Evolutionary conservation across 805 yeast genomes (phyloP).

Genomic region (Tetrapisispora phaffii): DNA sequence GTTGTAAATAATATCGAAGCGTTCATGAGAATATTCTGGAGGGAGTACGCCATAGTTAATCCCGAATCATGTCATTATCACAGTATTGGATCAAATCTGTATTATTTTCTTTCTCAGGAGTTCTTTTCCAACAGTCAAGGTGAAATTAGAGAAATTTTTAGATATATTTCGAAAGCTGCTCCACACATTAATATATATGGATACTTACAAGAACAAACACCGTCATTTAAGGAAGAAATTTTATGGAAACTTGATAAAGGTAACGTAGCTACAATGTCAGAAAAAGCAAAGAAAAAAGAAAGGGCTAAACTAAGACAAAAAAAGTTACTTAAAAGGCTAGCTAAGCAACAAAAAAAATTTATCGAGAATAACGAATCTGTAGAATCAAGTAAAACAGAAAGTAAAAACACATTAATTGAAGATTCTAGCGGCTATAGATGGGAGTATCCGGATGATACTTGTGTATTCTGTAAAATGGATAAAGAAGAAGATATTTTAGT

Average conservation of each 20-base stretch:
- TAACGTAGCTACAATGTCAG: slow-evolving; percentile 28
- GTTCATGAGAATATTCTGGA: slow-evolving; percentile 31
- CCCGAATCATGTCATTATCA: slow-evolving; percentile 32
- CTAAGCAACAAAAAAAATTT: slow-evolving; percentile 70
- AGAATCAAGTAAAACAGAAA: slow-evolving; percentile 8
- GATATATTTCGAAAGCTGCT: slow-evolving; percentile 18
- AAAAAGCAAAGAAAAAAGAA: slow-evolving; percentile 50
- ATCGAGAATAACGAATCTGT: slow-evolving; percentile 38
- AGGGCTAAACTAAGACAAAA: slow-evolving; percentile 61
- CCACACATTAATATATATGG: slow-evolving; percentile 28
- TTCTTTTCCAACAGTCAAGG: slow-evolving; percentile 37
- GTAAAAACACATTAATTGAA: not conserved
- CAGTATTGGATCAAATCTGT: slow-evolving; percentile 33
- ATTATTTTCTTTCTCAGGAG: slow-evolving; percentile 35
- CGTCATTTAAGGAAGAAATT: slow-evolving; percentile 25
- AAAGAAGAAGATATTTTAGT: slow-evolving; percentile 23
- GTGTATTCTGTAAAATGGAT: slow-evolving; percentile 27
- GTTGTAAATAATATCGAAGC: slow-evolving; percentile 34
- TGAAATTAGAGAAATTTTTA: slow-evolving; percentile 48
- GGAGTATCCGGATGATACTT: slow-evolving; percentile 20
- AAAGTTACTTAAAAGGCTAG: slow-evolving; percentile 67
- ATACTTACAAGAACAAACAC: slow-evolving; percentile 31
- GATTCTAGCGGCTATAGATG: slow-evolving; percentile 1
- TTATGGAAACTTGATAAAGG: slow-evolving; percentile 21
- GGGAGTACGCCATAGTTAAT: slow-evolving; percentile 29